Conservation (phyloP, 352 stramenopile genomes). For the Pythium aristosporum region DNA sequence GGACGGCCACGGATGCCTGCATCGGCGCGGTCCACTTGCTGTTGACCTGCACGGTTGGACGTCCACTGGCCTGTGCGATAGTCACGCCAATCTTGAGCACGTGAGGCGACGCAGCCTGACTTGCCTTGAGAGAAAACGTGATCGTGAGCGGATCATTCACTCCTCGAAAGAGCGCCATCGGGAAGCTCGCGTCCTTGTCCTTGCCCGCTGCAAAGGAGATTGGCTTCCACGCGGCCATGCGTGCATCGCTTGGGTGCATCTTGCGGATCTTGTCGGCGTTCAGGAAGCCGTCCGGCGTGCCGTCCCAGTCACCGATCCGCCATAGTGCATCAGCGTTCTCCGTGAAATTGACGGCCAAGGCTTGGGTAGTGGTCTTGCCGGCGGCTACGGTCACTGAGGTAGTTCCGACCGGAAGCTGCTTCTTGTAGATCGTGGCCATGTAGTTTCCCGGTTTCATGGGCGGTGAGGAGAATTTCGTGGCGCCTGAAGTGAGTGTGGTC, state of each 20-base stretch:
- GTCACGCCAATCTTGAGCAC: constrained; percentile 45
- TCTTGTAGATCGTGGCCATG: constrained; percentile 55
- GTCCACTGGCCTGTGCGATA: constrained; percentile 34
- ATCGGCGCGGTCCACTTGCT: constrained; percentile 39
- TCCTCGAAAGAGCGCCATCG: constrained; percentile 44
- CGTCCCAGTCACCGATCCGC: constrained; percentile 53
- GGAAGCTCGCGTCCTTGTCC: constrained; percentile 33
- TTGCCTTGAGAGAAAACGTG: constrained; percentile 31
- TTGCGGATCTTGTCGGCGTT: constrained; percentile 57
- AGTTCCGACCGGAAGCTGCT: constrained; percentile 43
- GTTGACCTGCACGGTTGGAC: constrained; percentile 38
- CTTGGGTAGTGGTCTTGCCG: neutral
- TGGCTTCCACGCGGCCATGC: constrained; percentile 36
- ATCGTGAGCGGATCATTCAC: constrained; percentile 48
- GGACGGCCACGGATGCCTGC: constrained; percentile 33
- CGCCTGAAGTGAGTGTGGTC: constrained; percentile 21
- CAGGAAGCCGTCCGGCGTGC: constrained; percentile 45
- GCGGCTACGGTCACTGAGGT: constrained; percentile 26
- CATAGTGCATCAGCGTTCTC: constrained; percentile 32
- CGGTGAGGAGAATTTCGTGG: constrained; percentile 36
- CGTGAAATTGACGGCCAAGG: constrained; percentile 23
- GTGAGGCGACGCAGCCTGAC: constrained; percentile 23
- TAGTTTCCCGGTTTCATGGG: constrained; percentile 49
- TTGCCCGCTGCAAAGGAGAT: constrained; percentile 28
- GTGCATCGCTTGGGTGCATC: constrained; percentile 48